phyloP scores from a whole-genome alignment of 352 stramenopile genomes.

The Phytophthora aleatoria region DNA sequence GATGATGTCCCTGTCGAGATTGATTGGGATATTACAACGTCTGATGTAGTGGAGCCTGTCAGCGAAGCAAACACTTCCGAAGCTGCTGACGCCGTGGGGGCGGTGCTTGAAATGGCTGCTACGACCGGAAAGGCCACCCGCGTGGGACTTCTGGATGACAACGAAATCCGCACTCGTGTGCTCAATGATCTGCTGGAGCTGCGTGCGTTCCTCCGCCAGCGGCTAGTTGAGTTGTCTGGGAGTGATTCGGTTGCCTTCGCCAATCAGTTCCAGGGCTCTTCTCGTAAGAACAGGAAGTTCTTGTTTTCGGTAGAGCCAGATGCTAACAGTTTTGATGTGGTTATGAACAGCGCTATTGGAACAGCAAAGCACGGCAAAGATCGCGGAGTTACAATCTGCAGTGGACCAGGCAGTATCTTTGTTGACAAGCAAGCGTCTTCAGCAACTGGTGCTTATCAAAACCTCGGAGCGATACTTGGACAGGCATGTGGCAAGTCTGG shows the following conservation, averaged over 20 bases:
- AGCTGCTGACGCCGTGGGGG: conserved; percentile 14
- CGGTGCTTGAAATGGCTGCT: conserved; percentile 7
- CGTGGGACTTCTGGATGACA: conserved; percentile 56
- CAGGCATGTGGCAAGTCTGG: conserved; percentile 66
- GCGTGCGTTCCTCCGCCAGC: conserved; percentile 64
- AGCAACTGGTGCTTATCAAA: conserved; percentile 79
- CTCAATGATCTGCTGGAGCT: conserved; percentile 83
- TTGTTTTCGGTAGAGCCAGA: conserved; percentile 1
- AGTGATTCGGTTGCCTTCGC: conserved; percentile 65
- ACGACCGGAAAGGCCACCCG: conserved; percentile 34
- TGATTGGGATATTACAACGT: conserved; percentile 77
- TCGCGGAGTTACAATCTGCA: conserved; percentile 46
- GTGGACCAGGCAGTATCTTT: conserved; percentile 50
- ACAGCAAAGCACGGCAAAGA: conserved; percentile 61
- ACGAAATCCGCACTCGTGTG: conserved; percentile 60
- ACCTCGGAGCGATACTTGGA: conserved; percentile 77
- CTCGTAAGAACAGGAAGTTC: conserved; percentile 35
- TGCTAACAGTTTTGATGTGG: conserved; percentile 18
- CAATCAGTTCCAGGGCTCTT: conserved; percentile 75
- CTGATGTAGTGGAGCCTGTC: conserved; percentile 40
- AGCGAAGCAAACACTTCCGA: conserved; percentile 9
- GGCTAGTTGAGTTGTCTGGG: conserved; percentile 48
- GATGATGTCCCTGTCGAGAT: conserved; percentile 59
- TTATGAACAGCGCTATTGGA: conserved; percentile 52
- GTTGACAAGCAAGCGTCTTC: conserved; percentile 69